phyloP scores from a whole-genome alignment of 2,329 filamentous ascomycete species.

The Tolypocladium tundrense region DNA sequence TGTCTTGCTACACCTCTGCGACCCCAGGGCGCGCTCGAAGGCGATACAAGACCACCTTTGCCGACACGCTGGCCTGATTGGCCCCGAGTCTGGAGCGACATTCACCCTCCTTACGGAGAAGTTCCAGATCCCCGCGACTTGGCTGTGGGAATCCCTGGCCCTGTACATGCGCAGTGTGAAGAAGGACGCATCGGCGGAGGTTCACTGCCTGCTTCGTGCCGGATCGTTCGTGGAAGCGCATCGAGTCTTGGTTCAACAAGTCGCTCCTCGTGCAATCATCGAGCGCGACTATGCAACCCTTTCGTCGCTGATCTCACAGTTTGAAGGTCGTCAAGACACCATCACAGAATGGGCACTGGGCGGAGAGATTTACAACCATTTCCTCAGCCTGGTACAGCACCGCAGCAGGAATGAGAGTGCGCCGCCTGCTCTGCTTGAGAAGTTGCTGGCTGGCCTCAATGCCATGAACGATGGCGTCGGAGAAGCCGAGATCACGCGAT shows the following conservation, averaged over 20 bases:
- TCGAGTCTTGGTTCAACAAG: conserved; percentile 65
- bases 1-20: conserved; percentile 66
- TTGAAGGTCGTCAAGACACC: conserved; percentile 49
- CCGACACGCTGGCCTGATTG: conserved; percentile 58
- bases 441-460: conserved; percentile 44
- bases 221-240: conserved; percentile 73
- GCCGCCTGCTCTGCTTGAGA: conserved; percentile 39
- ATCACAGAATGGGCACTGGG: conserved; percentile 69
- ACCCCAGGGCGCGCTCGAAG: conserved; percentile 49
- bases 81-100: conserved; percentile 42
- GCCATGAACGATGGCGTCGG: conserved; percentile 37
- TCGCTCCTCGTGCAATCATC: conserved; percentile 75
- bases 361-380: conserved; percentile 65
- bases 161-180: conserved; percentile 66
- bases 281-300: conserved; percentile 68
- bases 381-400: conserved; percentile 40
- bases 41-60: conserved; percentile 65
- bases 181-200: conserved; percentile 60
- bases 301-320: conserved; percentile 58
- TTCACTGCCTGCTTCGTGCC: conserved; percentile 71
- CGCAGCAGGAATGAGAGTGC: conserved; percentile 29
- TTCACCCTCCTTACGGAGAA: conserved; percentile 52
- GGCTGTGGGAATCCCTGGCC: conserved; percentile 84
- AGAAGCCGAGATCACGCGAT: conserved; percentile 39
- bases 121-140: conserved; percentile 61